Conservation (phyloP, 1,284 basidiomycete genomes). For the Malassezia slooffiae region DNA sequence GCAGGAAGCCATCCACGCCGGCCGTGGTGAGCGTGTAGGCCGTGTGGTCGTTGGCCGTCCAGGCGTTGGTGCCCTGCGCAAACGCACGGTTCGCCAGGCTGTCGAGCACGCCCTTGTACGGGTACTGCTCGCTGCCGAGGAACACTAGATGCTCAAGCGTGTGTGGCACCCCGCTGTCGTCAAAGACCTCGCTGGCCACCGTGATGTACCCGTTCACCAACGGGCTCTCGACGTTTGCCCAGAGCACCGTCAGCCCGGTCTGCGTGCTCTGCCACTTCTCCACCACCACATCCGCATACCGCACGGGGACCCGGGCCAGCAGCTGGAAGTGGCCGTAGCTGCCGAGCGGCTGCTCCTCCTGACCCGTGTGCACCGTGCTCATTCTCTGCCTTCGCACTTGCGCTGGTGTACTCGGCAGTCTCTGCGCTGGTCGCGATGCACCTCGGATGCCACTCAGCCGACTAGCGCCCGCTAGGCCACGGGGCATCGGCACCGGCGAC, state of each 20-base stretch:
- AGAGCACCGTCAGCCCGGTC: constrained; percentile 60
- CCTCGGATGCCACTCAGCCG: too few species aligned
- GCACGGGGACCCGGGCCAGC: constrained; percentile 59
- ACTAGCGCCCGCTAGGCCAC: too few species aligned
- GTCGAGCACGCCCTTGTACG: constrained; percentile 94
- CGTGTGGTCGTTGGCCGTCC: constrained; percentile 52
- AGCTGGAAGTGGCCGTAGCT: constrained; percentile 69
- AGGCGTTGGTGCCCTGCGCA: constrained; percentile 65
- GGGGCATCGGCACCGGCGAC: too few species aligned
- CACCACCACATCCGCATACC: constrained; percentile 63
- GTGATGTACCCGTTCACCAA: constrained; percentile 87
- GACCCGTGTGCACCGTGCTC: too few species aligned
- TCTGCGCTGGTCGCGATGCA: too few species aligned
- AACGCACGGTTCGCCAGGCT: constrained; percentile 93
- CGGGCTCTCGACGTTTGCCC: constrained; percentile 57
- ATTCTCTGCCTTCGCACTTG: too few species aligned
- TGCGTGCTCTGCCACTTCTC: constrained; percentile 73
- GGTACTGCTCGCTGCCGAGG: constrained; percentile 51
- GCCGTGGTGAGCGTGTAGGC: constrained; percentile 97
- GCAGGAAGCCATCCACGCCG: constrained; percentile 86
- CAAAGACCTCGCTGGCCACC: constrained; percentile 69
- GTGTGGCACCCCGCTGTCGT: constrained; percentile 51
- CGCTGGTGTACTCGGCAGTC: too few species aligned
- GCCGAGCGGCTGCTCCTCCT: too few species aligned
- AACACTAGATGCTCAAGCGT: constrained; percentile 45